Evolutionary conservation across 2,329 filamentous ascomycete species (phyloP).

Genomic region (Anthostomella pinea): DNA sequence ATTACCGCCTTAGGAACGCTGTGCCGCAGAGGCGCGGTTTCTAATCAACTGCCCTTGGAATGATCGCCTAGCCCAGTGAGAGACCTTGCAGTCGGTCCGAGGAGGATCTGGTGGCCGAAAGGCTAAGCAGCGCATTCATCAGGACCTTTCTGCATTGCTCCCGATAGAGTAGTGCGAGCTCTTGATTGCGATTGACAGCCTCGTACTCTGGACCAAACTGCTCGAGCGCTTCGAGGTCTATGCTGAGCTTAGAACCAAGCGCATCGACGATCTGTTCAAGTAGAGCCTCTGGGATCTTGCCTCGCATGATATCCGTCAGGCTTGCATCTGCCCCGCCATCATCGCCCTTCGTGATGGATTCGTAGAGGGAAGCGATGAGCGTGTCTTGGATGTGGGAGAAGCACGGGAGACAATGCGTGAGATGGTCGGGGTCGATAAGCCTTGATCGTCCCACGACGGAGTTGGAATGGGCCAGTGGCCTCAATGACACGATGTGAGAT

Average conservation of each 20-base stretch:
- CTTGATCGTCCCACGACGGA: constrained; percentile 46
- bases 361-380: constrained; percentile 50
- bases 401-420: constrained; percentile 34
- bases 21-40: too few species aligned
- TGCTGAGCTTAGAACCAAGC: constrained; percentile 37
- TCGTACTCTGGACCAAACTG: constrained; percentile 38
- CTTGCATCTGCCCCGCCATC: constrained; percentile 20
- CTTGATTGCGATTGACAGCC: constrained; percentile 42
- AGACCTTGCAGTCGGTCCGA: too few species aligned
- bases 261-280: constrained; percentile 31
- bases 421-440: constrained; percentile 31
- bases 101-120: constrained; percentile 15
- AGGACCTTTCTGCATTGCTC: constrained; percentile 47
- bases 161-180: constrained; percentile 48
- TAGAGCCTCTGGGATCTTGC: constrained; percentile 42
- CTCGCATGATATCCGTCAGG: constrained; percentile 41
- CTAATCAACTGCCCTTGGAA: too few species aligned
- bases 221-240: constrained; percentile 46
- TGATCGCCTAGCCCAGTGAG: too few species aligned
- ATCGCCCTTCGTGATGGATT: constrained; percentile 27
- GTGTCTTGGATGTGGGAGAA: constrained; percentile 53
- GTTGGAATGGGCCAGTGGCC: constrained; percentile 45
- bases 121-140: constrained; percentile 37
- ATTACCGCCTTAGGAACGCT: too few species aligned
- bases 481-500: constrained; percentile 47